Evolutionary conservation across 495 filamentous ascomycete species (phyloP), one percentile per base, ranked within the genome.

Genomic region (Glonium stellatum): DNA sequence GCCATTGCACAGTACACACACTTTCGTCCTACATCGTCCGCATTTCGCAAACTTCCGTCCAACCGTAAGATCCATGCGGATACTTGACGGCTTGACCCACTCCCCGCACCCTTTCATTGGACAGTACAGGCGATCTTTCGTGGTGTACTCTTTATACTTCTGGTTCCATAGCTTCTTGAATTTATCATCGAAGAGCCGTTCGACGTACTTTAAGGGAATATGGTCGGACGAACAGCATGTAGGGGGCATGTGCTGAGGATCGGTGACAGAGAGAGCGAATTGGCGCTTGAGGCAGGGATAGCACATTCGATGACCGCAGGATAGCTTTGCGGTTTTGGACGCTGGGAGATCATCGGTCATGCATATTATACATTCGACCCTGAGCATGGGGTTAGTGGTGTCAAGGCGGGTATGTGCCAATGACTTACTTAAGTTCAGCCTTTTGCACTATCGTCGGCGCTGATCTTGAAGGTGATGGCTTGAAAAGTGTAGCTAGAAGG

Each of bases 271-370:
- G 39, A 87, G 74, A 22, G 75, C 82, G 70, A 93, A 95, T 61
- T 83, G 79, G 19, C 84, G 81, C 66, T 81, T 82, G 22, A 95
- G 74, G 71, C 89, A 95, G 10, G 78, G 66, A 56, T 86, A 74
- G 70, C 89, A 95, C 86, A 89, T 90, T 44, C 81, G 81, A 68
- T 95, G 89, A 23, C 80, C 80, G 67, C 89, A 95, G 58, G 81
- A 78, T 42, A 92, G 80, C 64, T 86, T 86, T 19, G 82, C 84
- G 21, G 82, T 79, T 71, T 83, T 80, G 53, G 76, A 75, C 42
- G 76, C 65, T 1, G 83, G 80, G 4, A 83, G 68, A 57, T 84
- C 81, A 52, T 86, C 80, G 36, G 83, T 79, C 65, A 84, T 70
- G 71, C 89, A 93, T 23, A 79, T 82, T 18, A 90, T 70, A 58